Conservation (phyloP, 495 filamentous ascomycete species). For the Daldinia loculata region DNA sequence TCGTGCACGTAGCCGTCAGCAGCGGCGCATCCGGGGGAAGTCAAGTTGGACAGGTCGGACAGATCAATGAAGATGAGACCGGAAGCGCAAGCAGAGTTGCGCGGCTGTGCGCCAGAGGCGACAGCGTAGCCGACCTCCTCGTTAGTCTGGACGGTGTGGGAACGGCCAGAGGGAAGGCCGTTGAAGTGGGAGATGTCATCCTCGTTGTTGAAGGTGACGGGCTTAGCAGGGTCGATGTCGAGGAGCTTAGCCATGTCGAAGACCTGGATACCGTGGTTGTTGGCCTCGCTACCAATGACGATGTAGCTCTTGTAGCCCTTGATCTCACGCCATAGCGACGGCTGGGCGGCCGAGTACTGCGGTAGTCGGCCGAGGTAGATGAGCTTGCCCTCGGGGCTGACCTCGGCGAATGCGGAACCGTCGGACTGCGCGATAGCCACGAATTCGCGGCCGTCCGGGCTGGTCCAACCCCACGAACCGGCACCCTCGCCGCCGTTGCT, state of each 20-base stretch:
- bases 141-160: constrained; percentile 64
- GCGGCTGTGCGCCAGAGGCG: constrained; percentile 59
- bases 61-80: constrained; percentile 67
- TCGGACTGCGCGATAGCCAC: constrained; percentile 65
- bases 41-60: constrained; percentile 58
- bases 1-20: constrained; percentile 69
- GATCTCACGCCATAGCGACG: constrained; percentile 58
- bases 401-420: constrained; percentile 65
- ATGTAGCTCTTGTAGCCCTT: constrained; percentile 54
- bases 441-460: constrained; percentile 64
- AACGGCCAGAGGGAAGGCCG: constrained; percentile 57
- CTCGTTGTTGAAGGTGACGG: constrained; percentile 42
- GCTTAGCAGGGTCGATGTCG: constrained; percentile 40
- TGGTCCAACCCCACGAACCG: constrained; percentile 66
- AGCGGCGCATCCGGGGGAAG: constrained; percentile 60
- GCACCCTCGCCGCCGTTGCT: constrained; percentile 52
- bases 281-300: constrained; percentile 61
- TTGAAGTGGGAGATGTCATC: constrained; percentile 54
- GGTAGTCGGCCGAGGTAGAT: constrained; percentile 65
- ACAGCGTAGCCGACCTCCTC: constrained; percentile 61
- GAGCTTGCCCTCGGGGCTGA: constrained; percentile 59
- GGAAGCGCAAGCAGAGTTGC: constrained; percentile 55
- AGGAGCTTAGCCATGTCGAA: constrained; percentile 61
- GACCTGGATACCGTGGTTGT: constrained; percentile 60
- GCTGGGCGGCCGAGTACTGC: constrained; percentile 50